Conservation (phyloP, 2,329 filamentous ascomycete species). For the Alternaria incomplexa region DNA sequence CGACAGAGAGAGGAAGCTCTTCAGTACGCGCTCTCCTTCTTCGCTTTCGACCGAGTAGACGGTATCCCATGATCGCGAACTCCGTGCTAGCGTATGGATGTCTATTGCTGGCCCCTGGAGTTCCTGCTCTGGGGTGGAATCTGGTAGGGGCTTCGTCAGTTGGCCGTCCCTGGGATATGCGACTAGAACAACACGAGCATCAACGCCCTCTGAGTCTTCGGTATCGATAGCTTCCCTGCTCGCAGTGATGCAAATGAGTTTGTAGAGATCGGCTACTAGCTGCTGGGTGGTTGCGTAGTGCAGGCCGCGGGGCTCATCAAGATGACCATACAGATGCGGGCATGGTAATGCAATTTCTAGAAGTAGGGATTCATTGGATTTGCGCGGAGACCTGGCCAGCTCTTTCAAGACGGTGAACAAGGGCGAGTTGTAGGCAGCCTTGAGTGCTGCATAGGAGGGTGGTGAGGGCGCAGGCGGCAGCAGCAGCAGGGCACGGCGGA, state of each 20-base stretch:
- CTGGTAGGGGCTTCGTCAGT: conserved; percentile 23
- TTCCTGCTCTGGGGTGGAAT: conserved; percentile 38
- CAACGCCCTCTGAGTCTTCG: conserved; percentile 72
- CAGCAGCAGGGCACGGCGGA: conserved; percentile 48
- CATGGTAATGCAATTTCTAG: conserved; percentile 69
- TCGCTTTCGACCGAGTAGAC: conserved; percentile 73
- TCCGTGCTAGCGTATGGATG: conserved; percentile 55
- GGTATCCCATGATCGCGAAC: conserved; percentile 64
- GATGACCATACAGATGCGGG: conserved; percentile 63
- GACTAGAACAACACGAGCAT: conserved; percentile 76
- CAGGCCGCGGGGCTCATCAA: conserved; percentile 59
- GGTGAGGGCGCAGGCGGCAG: conserved; percentile 54
- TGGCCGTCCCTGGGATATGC: conserved; percentile 59
- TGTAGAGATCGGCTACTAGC: conserved; percentile 79
- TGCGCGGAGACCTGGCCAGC: conserved; percentile 42
- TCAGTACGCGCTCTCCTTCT: conserved; percentile 65
- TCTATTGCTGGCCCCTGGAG: conserved; percentile 58
- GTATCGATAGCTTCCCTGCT: conserved; percentile 67
- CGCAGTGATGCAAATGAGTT: conserved; percentile 75
- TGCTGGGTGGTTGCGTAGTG: conserved; percentile 73
- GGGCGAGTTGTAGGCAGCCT: conserved; percentile 52
- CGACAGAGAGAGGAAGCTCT: conserved; percentile 49
- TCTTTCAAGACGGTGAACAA: conserved; percentile 52
- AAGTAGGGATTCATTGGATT: conserved; percentile 45
- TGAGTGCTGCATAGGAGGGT: conserved; percentile 49